A percentile compares a stretch with the other conserved stretches of the same genome.
Evolutionary conservation across 192 early-diverging fungal species (phyloP).

Genomic region (Linnemannia schmuckeri): DNA sequence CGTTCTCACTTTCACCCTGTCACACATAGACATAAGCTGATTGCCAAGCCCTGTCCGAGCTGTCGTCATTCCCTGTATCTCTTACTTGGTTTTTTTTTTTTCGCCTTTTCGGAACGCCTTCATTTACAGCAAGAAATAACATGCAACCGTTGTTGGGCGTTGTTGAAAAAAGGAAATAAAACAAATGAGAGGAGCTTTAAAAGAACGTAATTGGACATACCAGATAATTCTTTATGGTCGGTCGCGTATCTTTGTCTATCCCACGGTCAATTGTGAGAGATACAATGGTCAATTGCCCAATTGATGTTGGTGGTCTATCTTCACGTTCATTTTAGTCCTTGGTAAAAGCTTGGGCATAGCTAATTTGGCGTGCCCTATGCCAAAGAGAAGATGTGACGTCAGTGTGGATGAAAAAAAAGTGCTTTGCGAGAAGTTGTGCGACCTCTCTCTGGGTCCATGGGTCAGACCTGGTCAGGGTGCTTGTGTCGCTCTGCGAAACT

Average conservation of each 20-base stretch:
- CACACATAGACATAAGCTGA: neutral
- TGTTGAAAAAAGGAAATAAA: neutral
- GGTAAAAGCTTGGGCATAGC: too few species aligned
- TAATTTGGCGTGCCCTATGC: too few species aligned
- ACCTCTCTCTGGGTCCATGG: too few species aligned
- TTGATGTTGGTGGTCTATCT: too few species aligned
- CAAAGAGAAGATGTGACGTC: neutral
- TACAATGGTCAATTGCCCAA: neutral
- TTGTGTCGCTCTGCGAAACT: neutral
- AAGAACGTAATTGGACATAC: neutral
- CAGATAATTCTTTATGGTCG: neutral
- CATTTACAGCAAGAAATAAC: neutral
- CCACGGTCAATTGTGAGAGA: neutral
- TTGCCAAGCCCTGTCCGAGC: neutral
- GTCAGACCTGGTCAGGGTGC: neutral
- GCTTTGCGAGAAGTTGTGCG: too few species aligned
- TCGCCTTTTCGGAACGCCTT: too few species aligned
- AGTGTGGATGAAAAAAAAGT: neutral
- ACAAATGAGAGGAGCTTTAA: neutral
- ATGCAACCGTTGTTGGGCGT: neutral
- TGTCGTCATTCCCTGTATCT: slow-evolving; percentile 1
- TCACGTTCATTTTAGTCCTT: too few species aligned
- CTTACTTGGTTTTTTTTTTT: neutral
- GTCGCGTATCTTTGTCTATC: neutral
- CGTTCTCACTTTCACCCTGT: neutral